Conservation (phyloP, 768 basidiomycete genomes). For the Paxillus ammoniavirescens region DNA sequence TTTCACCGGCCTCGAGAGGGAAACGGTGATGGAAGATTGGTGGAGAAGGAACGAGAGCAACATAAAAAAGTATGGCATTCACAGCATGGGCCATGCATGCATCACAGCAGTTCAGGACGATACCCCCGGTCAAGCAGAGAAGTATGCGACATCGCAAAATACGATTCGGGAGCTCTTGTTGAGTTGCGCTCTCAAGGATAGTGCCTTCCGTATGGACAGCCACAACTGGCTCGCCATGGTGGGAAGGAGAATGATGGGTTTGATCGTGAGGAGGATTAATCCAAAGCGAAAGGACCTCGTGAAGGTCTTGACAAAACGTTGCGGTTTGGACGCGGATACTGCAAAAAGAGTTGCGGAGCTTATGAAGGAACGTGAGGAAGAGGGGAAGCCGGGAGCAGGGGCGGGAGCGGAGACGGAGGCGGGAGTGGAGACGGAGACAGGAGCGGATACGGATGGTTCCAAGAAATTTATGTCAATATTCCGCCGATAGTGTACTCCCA, state of each 20-base stretch:
- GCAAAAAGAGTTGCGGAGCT: conserved; percentile 22
- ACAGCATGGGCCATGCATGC: conserved; percentile 32
- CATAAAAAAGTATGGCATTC: conserved; percentile 25
- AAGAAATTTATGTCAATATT: too few species aligned
- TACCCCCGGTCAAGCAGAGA: conserved; percentile 14
- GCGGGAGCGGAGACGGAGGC: neutral
- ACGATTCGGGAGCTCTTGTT: conserved; percentile 20
- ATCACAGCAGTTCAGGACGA: conserved; percentile 28
- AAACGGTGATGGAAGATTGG: conserved; percentile 33
- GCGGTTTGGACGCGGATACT: conserved; percentile 25
- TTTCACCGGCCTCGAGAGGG: conserved; percentile 37
- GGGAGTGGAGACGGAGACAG: neutral
- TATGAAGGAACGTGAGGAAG: conserved; percentile 15
- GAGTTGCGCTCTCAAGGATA: conserved; percentile 10
- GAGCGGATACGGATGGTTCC: too few species aligned
- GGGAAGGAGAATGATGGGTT: conserved; percentile 6
- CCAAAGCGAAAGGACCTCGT: conserved; percentile 19
- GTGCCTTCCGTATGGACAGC: conserved; percentile 13
- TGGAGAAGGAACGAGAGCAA: conserved; percentile 28
- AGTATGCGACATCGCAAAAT: conserved; percentile 22
- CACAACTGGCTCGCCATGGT: conserved; percentile 19
- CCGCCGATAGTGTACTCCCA: too few species aligned
- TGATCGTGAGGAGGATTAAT: conserved; percentile 13
- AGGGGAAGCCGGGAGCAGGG: neutral
- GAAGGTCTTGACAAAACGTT: conserved; percentile 22